Evolutionary conservation across 768 basidiomycete species (phyloP).

Genomic region (Leccinum incarnatum): DNA sequence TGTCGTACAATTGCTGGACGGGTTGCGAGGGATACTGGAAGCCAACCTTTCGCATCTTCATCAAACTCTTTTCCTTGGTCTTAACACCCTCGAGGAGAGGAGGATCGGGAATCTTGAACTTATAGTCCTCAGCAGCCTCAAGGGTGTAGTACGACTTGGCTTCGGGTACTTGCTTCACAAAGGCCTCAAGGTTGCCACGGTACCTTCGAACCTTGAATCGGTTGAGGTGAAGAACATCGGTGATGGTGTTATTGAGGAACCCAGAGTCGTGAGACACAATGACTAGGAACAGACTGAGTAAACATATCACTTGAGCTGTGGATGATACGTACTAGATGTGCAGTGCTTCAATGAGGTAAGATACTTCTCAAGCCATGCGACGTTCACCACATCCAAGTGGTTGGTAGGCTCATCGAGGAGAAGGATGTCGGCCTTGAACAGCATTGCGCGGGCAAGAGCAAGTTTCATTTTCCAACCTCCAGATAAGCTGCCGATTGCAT

Average conservation of each 20-base stretch:
- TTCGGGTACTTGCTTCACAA: slow-evolving; percentile 93
- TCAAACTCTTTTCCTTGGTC: slow-evolving; percentile 96
- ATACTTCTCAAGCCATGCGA: slow-evolving; percentile 96
- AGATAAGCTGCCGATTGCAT: slow-evolving; percentile 85
- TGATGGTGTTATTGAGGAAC: slow-evolving; percentile 98
- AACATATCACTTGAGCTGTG: neutral
- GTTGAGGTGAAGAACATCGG: slow-evolving; percentile 95
- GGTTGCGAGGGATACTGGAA: slow-evolving; percentile 92
- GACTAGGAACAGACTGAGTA: slow-evolving; percentile 42
- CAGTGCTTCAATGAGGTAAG: slow-evolving; percentile 82
- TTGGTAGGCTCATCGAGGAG: slow-evolving; percentile 96
- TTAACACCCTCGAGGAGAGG: slow-evolving; percentile 99
- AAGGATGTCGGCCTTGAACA: slow-evolving; percentile 97
- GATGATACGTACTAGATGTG: slow-evolving; percentile 72
- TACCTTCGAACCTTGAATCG: slow-evolving; percentile 97
- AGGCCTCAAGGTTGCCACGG: slow-evolving; percentile 91
- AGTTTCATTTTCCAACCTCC: slow-evolving; percentile 99
- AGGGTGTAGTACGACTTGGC: slow-evolving; percentile 98
- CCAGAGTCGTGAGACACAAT: slow-evolving; percentile 97
- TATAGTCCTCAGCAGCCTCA: slow-evolving; percentile 94
- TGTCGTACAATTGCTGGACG: slow-evolving; percentile 90
- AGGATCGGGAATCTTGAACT: slow-evolving; percentile 96
- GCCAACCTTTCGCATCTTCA: slow-evolving; percentile 97
- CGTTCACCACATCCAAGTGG: slow-evolving; percentile 95
- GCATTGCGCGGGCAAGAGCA: slow-evolving; percentile 93